phyloP scores from a whole-genome alignment of 2,329 filamentous ascomycete genomes.

The Aspergillus sp. region DNA sequence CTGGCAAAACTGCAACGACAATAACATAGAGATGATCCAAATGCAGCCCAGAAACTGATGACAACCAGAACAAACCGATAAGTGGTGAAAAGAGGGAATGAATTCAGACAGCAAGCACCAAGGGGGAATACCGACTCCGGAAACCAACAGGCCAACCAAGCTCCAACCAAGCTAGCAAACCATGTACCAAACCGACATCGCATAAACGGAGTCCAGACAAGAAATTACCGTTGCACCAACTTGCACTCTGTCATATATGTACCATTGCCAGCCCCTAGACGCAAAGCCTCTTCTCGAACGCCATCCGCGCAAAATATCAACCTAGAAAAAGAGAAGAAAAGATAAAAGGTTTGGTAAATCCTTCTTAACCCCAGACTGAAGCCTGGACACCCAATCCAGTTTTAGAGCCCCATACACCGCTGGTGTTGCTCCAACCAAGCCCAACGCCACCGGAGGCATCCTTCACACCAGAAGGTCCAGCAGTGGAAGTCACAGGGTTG shows the following conservation, averaged over 20 bases:
- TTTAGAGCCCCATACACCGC: conserved; percentile 81
- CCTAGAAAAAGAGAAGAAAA: conserved; percentile 15
- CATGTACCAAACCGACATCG: conserved; percentile 29
- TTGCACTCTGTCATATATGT: conserved; percentile 29
- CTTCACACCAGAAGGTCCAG: conserved; percentile 35
- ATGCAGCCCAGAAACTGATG: conserved; percentile 6
- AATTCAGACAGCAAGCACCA: conserved; percentile 22
- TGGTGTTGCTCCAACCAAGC: conserved; percentile 75
- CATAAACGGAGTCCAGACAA: conserved; percentile 24
- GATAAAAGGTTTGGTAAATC: background rate
- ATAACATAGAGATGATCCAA: conserved; percentile 2
- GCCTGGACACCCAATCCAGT: conserved; percentile 82
- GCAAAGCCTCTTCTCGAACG: conserved; percentile 27
- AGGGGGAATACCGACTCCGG: conserved; percentile 30
- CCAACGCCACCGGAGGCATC: conserved; percentile 45
- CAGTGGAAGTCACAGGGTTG: conserved; percentile 54
- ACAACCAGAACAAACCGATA: conserved; percentile 6
- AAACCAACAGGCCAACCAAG: conserved; percentile 31
- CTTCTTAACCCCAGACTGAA: conserved; percentile 81
- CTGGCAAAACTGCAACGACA: conserved; percentile 9
- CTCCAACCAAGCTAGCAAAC: conserved; percentile 28
- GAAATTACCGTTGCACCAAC: conserved; percentile 21
- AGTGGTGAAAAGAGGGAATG: conserved; percentile 8
- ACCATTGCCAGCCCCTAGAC: conserved; percentile 28
- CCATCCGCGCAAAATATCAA: conserved; percentile 23